A percentile compares a stretch with the other conserved stretches of the same genome.
phyloP scores from a whole-genome alignment of 2,329 filamentous ascomycete genomes.

The Colletotrichum higginsianum region DNA sequence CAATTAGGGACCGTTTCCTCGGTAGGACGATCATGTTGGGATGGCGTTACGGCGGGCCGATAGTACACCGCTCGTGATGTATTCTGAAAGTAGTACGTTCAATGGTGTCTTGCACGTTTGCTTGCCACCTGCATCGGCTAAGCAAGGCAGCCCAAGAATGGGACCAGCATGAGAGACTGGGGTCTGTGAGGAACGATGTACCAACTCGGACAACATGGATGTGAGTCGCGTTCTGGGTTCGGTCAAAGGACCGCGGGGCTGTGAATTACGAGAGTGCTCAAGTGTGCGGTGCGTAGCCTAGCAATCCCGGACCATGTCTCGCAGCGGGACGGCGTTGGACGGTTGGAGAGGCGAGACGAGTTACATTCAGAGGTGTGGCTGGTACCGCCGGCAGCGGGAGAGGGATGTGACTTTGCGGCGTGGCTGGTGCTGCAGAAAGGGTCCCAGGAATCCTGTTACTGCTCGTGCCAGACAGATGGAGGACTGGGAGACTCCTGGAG shows the following conservation, averaged over 20 bases:
- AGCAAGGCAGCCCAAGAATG: constrained; percentile 15
- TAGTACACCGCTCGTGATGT: not conserved
- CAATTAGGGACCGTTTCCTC: not conserved
- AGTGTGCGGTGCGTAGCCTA: not conserved
- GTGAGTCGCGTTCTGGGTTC: not conserved
- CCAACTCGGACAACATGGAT: not conserved
- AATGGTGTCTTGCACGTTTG: not conserved
- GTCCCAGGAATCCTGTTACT: not conserved
- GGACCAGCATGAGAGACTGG: constrained; percentile 6
- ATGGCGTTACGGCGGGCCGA: not conserved
- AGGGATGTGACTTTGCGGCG: not conserved
- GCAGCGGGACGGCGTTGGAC: constrained; percentile 11
- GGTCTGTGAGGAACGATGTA: not conserved
- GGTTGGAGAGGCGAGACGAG: not conserved
- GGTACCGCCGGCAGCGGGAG: not conserved
- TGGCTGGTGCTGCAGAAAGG: constrained; percentile 37
- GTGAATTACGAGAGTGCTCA: not conserved
- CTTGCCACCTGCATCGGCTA: constrained; percentile 2
- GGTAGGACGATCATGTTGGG: constrained; percentile 14
- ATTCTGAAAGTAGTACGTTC: not conserved
- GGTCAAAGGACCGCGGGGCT: not conserved
- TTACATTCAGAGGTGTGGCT: constrained; percentile 17
- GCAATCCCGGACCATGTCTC: not conserved
- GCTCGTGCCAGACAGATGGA: not conserved
- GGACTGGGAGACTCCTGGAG: not conserved